Evolutionary conservation across 306 rosid species (phyloP).

Genomic region (Sicyos baderoa): DNA sequence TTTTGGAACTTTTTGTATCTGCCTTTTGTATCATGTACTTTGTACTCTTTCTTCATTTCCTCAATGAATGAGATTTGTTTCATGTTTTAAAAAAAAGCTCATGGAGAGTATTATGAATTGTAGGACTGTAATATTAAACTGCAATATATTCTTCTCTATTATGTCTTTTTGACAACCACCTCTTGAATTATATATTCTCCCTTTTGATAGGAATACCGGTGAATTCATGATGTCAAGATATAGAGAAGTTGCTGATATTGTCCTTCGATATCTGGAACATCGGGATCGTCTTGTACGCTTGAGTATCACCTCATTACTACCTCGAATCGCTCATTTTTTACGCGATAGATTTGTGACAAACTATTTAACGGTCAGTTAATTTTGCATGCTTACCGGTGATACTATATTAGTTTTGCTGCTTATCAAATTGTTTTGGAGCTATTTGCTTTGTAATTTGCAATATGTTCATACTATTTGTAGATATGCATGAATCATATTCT

Average conservation of each 20-base stretch:
- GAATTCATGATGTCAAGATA: slow-evolving; percentile 99
- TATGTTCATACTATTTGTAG: slow-evolving; percentile 40
- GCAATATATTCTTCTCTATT: background rate
- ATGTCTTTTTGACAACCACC: background rate
- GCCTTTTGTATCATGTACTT: too few relatives aligned
- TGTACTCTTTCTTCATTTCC: too few relatives aligned
- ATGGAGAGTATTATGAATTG: too few relatives aligned
- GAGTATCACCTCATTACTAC: slow-evolving; percentile 92
- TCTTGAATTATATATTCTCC: slow-evolving; percentile 18
- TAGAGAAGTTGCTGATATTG: slow-evolving; percentile 96
- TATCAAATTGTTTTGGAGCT: slow-evolving; percentile 14
- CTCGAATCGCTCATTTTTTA: slow-evolving; percentile 93
- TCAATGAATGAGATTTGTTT: too few relatives aligned
- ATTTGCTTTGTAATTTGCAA: background rate
- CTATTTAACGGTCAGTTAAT: slow-evolving; percentile 64
- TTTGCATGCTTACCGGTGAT: slow-evolving; percentile 13
- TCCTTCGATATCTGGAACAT: slow-evolving; percentile 83
- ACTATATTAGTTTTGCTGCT: slow-evolving; percentile 3
- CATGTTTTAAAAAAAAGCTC: too few relatives aligned
- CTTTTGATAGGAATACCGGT: slow-evolving; percentile 78
- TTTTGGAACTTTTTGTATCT: too few relatives aligned
- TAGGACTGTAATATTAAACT: background rate
- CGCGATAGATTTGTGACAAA: slow-evolving; percentile 97
- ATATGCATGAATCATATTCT: slow-evolving; percentile 98
- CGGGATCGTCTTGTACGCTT: slow-evolving; percentile 93